Conservation (phyloP, 768 basidiomycete species). For the Lenzites betulinus region DNA sequence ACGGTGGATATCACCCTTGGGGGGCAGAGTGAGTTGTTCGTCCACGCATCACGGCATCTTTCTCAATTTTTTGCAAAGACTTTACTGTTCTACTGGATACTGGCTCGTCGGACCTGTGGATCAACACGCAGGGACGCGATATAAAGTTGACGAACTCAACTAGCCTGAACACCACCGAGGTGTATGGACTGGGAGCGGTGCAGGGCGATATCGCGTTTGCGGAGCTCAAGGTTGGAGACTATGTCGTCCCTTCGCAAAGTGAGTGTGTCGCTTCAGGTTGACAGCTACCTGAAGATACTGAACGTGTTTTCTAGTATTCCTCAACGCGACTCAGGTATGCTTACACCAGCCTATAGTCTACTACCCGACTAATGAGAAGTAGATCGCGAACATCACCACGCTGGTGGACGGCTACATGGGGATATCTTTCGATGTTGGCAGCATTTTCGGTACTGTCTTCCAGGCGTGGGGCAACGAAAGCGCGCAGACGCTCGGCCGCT, state of each 20-base stretch:
- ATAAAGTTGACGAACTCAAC: conserved; percentile 35
- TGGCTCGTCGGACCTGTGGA: conserved; percentile 38
- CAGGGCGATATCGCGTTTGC: conserved; percentile 39
- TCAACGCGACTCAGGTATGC: background rate
- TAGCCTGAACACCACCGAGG: conserved; percentile 33
- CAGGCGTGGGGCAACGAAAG: conserved; percentile 13
- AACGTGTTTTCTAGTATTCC: background rate
- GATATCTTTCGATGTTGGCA: conserved; percentile 79
- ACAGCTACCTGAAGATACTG: conserved; percentile 41
- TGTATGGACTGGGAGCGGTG: conserved; percentile 44
- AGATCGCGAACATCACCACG: background rate
- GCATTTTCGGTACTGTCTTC: conserved; percentile 51
- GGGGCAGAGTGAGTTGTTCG: background rate
- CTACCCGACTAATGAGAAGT: background rate
- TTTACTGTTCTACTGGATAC: conserved; percentile 36
- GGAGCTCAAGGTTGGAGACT: conserved; percentile 37
- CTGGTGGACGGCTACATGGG: conserved; percentile 63
- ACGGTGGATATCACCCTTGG: background rate
- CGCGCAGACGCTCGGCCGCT: conserved; percentile 13
- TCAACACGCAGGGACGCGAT: conserved; percentile 13
- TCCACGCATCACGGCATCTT: background rate
- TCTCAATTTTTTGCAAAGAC: conserved; percentile 11
- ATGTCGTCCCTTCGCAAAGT: conserved; percentile 58
- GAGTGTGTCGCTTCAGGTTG: conserved; percentile 69
- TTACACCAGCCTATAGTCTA: background rate